These are phyloP conservation scores for Aphanomyces stellatus DNA, from an alignment of 352 stramenopile genomes.

Conservation along the genomic window DNA sequence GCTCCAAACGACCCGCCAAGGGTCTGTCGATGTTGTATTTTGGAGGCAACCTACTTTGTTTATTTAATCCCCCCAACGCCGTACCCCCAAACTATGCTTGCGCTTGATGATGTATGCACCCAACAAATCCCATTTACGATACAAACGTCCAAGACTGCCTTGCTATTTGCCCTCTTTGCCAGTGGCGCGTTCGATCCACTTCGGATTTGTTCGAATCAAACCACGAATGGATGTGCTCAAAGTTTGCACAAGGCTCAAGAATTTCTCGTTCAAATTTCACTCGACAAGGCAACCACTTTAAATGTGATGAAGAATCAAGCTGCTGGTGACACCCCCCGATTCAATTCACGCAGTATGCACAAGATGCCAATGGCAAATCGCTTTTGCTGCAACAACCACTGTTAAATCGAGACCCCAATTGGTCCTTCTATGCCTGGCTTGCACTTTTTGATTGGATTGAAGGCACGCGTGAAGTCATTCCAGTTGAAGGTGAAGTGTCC, in stretches of 20 bases:
- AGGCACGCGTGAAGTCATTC: background rate
- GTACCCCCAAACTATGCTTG: background rate
- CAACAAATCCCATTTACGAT: background rate
- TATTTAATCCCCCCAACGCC: background rate
- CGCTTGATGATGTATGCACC: background rate
- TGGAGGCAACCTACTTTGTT: constrained; percentile 3
- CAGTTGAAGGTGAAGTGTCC: background rate
- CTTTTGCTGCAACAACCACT: background rate
- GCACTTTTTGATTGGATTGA: background rate
- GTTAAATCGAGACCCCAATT: background rate
- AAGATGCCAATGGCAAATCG: background rate
- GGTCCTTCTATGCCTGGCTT: constrained; percentile 1
- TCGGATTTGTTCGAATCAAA: too few relatives aligned
- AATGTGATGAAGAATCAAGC: background rate
- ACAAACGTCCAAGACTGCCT: background rate
- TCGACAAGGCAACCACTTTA: too few relatives aligned
- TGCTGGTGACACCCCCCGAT: background rate
- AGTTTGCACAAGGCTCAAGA: too few relatives aligned
- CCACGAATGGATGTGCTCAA: too few relatives aligned
- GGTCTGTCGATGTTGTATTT: background rate
- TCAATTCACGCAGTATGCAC: background rate
- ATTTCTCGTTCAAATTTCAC: too few relatives aligned
- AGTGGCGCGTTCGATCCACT: too few relatives aligned
- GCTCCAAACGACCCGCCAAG: too few relatives aligned
- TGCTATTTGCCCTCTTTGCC: background rate